Evolutionary conservation across 2,329 filamentous ascomycete species (phyloP).

Genomic region (Botrytis deweyae): DNA sequence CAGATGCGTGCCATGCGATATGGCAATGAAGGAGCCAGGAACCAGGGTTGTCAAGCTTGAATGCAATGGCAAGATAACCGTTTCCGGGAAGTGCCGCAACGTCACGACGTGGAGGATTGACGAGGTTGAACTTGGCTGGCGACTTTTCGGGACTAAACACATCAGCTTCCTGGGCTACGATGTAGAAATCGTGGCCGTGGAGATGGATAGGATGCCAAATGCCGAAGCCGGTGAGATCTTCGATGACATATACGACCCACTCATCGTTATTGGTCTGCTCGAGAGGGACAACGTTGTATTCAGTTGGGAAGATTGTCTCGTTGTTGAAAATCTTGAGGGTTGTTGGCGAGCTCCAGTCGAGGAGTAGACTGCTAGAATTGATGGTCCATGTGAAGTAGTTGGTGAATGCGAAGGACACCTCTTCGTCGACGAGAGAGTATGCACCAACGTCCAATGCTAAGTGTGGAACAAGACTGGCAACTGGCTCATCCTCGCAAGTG

Average conservation of each 20-base stretch:
- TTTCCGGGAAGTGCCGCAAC: constrained; percentile 47
- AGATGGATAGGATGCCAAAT: constrained; percentile 45
- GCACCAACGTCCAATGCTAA: constrained; percentile 32
- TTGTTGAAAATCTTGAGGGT: constrained; percentile 40
- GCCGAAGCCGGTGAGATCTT: constrained; percentile 31
- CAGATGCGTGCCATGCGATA: constrained; percentile 53
- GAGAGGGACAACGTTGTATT: constrained; percentile 34
- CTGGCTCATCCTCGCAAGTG: constrained; percentile 37
- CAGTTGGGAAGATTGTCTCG: constrained; percentile 35
- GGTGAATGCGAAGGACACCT: constrained; percentile 25
- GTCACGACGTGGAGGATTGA: constrained; percentile 54
- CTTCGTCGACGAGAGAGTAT: constrained; percentile 24
- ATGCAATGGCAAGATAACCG: constrained; percentile 38
- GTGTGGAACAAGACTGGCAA: constrained; percentile 35
- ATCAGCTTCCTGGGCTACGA: constrained; percentile 48
- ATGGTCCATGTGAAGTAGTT: constrained; percentile 50
- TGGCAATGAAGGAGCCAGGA: constrained; percentile 42
- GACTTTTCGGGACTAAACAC: neutral
- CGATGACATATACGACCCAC: constrained; percentile 36
- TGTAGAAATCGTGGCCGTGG: constrained; percentile 52
- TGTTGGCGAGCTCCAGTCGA: constrained; percentile 51
- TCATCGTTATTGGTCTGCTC: neutral
- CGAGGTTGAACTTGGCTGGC: constrained; percentile 28
- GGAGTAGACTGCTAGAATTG: constrained; percentile 46
- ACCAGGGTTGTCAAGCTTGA: constrained; percentile 39